phyloP scores from a whole-genome alignment of 73 alveolate genomes.

The Paramecium octaurelia region DNA sequence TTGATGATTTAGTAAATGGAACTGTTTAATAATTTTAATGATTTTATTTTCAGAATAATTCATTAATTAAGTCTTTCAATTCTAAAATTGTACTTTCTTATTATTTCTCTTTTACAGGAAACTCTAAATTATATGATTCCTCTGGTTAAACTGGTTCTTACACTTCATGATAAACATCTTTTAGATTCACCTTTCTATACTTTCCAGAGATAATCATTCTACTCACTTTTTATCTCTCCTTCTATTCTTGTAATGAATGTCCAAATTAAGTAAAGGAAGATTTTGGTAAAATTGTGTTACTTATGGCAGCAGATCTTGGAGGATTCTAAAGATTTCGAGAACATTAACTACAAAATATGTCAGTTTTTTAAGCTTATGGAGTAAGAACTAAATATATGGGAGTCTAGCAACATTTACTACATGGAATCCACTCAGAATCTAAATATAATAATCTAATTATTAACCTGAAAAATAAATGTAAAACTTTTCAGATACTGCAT shows the following conservation, averaged over 20 bases:
- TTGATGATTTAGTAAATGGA: slow-evolving; percentile 20
- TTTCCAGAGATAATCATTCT: slow-evolving; percentile 27
- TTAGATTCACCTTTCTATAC: background rate
- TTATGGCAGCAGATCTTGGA: background rate
- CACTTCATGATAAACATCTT: slow-evolving; percentile 8
- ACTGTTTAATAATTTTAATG: background rate
- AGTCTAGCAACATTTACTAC: slow-evolving; percentile 11
- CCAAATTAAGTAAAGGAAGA: background rate
- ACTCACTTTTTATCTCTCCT: slow-evolving; percentile 4
- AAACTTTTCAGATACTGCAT: slow-evolving; percentile 8
- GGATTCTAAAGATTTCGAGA: slow-evolving; percentile 37
- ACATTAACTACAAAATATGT: background rate
- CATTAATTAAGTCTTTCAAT: slow-evolving; percentile 27
- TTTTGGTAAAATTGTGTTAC: slow-evolving; percentile 10
- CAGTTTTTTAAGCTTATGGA: slow-evolving; percentile 35
- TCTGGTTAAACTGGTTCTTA: background rate
- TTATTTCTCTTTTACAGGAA: slow-evolving; percentile 14
- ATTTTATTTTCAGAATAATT: slow-evolving; percentile 22
- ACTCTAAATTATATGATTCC: background rate
- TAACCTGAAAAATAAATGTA: slow-evolving; percentile 4
- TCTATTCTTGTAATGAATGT: background rate
- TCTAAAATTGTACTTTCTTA: slow-evolving; percentile 31
- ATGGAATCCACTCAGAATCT: slow-evolving; percentile 35
- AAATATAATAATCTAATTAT: background rate
- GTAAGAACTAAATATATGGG: background rate